Base-by-base conservation (phyloP, 2,329 filamentous ascomycete genomes). In the Helicocarpus griseus region DNA sequence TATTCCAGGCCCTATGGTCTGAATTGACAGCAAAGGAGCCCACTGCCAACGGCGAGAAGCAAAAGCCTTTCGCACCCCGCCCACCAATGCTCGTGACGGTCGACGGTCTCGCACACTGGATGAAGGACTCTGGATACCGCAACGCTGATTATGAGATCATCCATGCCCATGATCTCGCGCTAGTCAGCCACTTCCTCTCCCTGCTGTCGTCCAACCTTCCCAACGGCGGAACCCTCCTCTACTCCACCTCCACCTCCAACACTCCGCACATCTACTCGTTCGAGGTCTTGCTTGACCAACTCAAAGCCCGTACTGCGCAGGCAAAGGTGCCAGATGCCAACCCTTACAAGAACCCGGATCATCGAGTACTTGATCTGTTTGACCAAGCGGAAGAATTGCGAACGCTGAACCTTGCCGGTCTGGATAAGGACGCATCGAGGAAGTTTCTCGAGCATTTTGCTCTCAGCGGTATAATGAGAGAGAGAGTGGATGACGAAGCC, bases 401-500 rank as follows among this genome's bases (percentile, higher is more conserved):
- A 29, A 65, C 79, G 2, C 67, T 76, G 59, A 76, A 79, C 19
- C 64, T 95, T 19, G 76, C 78, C 39, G 86, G 87, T 7, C 62
- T 96, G 58, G 84, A 74, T 60, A 87, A 84, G 69, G 71, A 77
- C 1, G 91, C 97, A 71, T 83, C 87, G 9, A 80, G 85, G 54
- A 78, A 82, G 0, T 74, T 95, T 60, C 85, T 97, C 82, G 89
- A 96, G 73, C 97, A 96, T 72, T 97, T 91, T 77, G 89, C 88
- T 4, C 82, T 81, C 33, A 94, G 88, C 67, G 93, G 91, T 11
- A 75, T 95, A 65, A 66, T 95, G 63, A 80, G 86, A 57, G 75
- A 79, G 55, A 76, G 74, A 43, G 77, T 96, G 47, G 83, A 87
- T 61, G 83, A 90, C 63, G 74, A 73, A 56, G 76, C 78, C 56